Evolutionary conservation across 495 filamentous ascomycete genomes (phyloP), one percentile per base, ranked within the genome.

Genomic region (Endocarpon pusillum): DNA sequence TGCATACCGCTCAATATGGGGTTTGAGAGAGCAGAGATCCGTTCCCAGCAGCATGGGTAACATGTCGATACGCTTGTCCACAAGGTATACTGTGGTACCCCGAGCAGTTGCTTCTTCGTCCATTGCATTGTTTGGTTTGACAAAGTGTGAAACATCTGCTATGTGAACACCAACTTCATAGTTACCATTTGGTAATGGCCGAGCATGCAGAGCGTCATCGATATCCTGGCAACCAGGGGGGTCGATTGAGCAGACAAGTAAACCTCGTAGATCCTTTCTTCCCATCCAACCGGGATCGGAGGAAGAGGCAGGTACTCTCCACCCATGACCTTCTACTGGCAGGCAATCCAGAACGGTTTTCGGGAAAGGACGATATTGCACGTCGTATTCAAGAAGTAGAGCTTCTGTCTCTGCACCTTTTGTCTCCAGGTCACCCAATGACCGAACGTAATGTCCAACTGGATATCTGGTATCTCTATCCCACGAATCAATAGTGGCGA

Each of bases 31-130:
- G 58, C 89, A 97, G 2, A 97, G 62, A 42, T 97, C 89, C 2
- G 89, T 97, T 20, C 89, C 89, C 11, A 97, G 69, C 17, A 97
- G 72, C 67, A 80, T 81, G 12, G 91, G 91, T 49, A 97, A 65
- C 91, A 97, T 97, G 58, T 97, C 89, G 43, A 97, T 96, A 42
- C 89, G 85, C 60, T 96, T 97, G 56, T 97, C 89, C 1, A 97
- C 91, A 17, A 97, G 64, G 46, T 97, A 97, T 19, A 97, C 89
- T 0, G 91, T 96, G 3, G 89, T 96, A 39, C 87, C 89, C 48
- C 89, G 76, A 38, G 85, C 69, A 47, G 81, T 85, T 2, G 89
- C 89, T 57, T 97, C 89, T 16, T 69, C 67, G 50, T 97, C 91
- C 91, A 97, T 97, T 25, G 89, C 73, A 50, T 89, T 96, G 51